phyloP scores from a whole-genome alignment of 1,284 basidiomycete species.

The Papiliotrema nemorosa region DNA sequence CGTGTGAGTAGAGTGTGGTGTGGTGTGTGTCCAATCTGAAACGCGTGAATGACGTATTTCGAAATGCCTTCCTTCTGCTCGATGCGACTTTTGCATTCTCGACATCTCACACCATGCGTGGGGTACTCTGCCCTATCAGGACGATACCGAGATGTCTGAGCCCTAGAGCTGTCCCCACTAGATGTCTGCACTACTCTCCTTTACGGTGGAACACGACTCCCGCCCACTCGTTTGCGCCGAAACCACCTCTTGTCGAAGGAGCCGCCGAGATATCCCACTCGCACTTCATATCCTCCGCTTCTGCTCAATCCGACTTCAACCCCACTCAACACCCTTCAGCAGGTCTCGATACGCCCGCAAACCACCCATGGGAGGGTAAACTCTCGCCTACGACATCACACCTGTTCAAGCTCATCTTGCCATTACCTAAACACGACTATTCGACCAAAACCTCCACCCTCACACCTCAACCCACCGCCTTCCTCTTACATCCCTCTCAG shows the following conservation, averaged over 20 bases:
- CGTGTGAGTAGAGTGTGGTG: no score
- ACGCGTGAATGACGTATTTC: no score
- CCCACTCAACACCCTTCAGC: constrained; percentile 25
- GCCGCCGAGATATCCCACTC: constrained; percentile 36
- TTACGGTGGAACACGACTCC: no score
- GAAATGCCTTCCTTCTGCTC: no score
- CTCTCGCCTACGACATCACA: constrained; percentile 61
- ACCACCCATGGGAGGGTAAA: constrained; percentile 52
- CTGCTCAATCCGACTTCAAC: constrained; percentile 32
- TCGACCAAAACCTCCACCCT: constrained; percentile 1
- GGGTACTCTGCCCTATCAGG: no score
- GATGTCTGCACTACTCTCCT: no score
- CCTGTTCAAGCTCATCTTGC: constrained; percentile 63
- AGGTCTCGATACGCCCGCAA: constrained; percentile 9
- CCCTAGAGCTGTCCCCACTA: no score
- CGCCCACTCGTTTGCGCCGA: background rate
- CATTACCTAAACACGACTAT: constrained; percentile 43
- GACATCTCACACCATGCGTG: no score
- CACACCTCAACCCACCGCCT: constrained; percentile 51
- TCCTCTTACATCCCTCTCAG: constrained; percentile 53
- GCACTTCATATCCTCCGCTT: constrained; percentile 30
- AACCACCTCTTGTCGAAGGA: constrained; percentile 13
- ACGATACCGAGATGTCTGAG: no score
- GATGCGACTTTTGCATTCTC: no score
- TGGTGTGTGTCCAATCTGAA: no score